Percentiles rank a stretch among this genome's conserved stretches.
phyloP scores from a whole-genome alignment of 164 flowering plant genomes.

The Tetrastigma voinierianum region DNA sequence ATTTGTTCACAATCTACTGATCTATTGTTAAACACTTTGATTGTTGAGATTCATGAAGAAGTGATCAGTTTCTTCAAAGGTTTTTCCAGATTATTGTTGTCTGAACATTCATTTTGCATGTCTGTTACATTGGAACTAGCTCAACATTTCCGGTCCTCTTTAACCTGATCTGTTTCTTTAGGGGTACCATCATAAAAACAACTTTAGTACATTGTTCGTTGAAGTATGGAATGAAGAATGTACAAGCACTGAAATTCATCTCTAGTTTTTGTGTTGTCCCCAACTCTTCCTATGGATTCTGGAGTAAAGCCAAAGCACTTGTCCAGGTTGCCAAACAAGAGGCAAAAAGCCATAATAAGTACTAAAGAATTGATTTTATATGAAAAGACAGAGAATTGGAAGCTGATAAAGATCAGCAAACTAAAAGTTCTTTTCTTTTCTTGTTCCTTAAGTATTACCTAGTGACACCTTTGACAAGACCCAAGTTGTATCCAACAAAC shows the following conservation, averaged over 20 bases:
- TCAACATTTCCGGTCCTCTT: slow-evolving; percentile 16
- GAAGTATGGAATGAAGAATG: slow-evolving; percentile 55
- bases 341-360: neutral
- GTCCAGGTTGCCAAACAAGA: neutral
- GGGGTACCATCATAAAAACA: slow-evolving; percentile 43
- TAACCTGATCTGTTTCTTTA: slow-evolving; percentile 20
- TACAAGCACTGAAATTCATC: slow-evolving; percentile 43
- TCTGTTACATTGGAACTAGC: slow-evolving; percentile 1
- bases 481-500: slow-evolving; percentile 64
- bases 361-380: neutral
- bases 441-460: slow-evolving; percentile 57
- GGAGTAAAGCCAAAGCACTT: slow-evolving; percentile 69
- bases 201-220: slow-evolving; percentile 48
- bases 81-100: slow-evolving; percentile 27
- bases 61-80: slow-evolving; percentile 33
- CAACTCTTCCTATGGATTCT: slow-evolving; percentile 53
- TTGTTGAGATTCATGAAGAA: slow-evolving; percentile 39
- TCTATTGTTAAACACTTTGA: slow-evolving; percentile 26
- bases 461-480: slow-evolving; percentile 74
- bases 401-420: neutral
- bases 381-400: neutral
- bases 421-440: neutral
- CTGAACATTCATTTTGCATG: slow-evolving; percentile 21
- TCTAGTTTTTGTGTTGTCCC: slow-evolving; percentile 37
- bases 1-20: slow-evolving; percentile 9